Conservation (phyloP, 1,284 basidiomycete genomes). For the Anthracocystis setariae region DNA sequence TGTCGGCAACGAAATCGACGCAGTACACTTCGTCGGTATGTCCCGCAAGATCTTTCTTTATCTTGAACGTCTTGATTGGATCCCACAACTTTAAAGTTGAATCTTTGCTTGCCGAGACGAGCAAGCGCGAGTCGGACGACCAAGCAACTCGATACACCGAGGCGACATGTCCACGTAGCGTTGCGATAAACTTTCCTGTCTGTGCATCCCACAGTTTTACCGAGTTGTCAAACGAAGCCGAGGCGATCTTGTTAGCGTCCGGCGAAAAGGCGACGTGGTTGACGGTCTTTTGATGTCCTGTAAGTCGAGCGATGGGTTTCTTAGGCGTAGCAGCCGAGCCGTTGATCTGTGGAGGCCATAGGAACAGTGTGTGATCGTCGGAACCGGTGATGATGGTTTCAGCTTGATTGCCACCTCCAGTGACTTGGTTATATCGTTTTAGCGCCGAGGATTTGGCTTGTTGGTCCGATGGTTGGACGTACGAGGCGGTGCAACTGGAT, state of each 20-base stretch:
- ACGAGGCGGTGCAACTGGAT: constrained; percentile 14
- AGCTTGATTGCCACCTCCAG: constrained; percentile 77
- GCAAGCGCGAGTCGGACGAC: constrained; percentile 90
- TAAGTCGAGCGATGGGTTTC: constrained; percentile 87
- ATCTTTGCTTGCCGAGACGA: constrained; percentile 94
- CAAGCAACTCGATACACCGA: constrained; percentile 93
- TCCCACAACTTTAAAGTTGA: constrained; percentile 76
- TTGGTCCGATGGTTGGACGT: constrained; percentile 32
- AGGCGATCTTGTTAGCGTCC: constrained; percentile 89
- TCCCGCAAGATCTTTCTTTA: constrained; percentile 90
- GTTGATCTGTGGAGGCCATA: constrained; percentile 63
- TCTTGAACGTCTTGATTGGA: constrained; percentile 72
- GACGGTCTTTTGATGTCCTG: constrained; percentile 94
- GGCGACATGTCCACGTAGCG: constrained; percentile 89
- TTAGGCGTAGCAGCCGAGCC: constrained; percentile 70
- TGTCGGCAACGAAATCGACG: constrained; percentile 81
- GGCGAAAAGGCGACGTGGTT: constrained; percentile 96
- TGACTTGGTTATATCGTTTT: constrained; percentile 78
- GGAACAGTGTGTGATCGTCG: constrained; percentile 82
- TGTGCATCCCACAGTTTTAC: constrained; percentile 84
- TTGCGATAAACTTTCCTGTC: constrained; percentile 80
- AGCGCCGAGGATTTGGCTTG: constrained; percentile 23
- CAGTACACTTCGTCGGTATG: constrained; percentile 99
- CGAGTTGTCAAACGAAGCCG: constrained; percentile 89
- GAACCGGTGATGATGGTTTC: constrained; percentile 84